Conservation (phyloP, 129 eudicot genomes). For the Flaveria sonorensis region DNA sequence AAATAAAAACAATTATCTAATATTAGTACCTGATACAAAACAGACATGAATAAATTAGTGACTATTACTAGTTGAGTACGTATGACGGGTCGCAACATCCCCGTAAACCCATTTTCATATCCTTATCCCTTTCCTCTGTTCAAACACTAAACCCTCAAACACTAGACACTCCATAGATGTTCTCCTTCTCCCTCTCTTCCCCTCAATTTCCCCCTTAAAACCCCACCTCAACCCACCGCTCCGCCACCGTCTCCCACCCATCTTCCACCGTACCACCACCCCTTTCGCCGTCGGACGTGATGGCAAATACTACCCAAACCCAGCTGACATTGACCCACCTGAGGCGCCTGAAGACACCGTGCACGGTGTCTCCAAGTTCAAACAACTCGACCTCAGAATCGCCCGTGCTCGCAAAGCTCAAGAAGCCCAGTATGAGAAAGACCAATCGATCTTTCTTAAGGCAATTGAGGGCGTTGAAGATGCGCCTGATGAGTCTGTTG, state of each 20-base stretch:
- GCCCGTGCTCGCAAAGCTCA: slow-evolving; percentile 69
- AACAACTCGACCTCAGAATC: slow-evolving; percentile 76
- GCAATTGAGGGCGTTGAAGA: slow-evolving; percentile 74
- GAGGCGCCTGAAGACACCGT: slow-evolving; percentile 91
- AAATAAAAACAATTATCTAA: no score
- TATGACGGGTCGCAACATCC: not conserved
- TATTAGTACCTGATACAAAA: no score
- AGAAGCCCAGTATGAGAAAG: slow-evolving; percentile 59
- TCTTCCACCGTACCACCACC: slow-evolving; percentile 37
- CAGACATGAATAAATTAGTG: no score
- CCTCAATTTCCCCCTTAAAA: slow-evolving; percentile 33
- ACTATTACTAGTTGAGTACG: no score
- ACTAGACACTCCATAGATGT: slow-evolving; percentile 27
- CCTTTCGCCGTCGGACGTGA: slow-evolving; percentile 59
- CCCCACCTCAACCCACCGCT: slow-evolving; percentile 31
- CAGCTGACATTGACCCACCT: slow-evolving; percentile 85
- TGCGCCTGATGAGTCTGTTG: slow-evolving; percentile 56
- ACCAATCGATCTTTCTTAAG: slow-evolving; percentile 64
- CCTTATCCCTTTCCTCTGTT: slow-evolving; percentile 23
- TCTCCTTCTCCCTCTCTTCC: slow-evolving; percentile 35
- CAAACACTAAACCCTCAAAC: slow-evolving; percentile 22
- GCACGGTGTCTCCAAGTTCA: slow-evolving; percentile 87
- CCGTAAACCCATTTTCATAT: slow-evolving; percentile 26
- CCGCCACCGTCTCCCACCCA: slow-evolving; percentile 32
- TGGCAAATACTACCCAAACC: slow-evolving; percentile 75